Percentiles rank a stretch among this genome's conserved stretches.
These are phyloP conservation scores for Immersiella caudata DNA, from an alignment of 495 filamentous ascomycete species.

Conservation along the genomic window DNA sequence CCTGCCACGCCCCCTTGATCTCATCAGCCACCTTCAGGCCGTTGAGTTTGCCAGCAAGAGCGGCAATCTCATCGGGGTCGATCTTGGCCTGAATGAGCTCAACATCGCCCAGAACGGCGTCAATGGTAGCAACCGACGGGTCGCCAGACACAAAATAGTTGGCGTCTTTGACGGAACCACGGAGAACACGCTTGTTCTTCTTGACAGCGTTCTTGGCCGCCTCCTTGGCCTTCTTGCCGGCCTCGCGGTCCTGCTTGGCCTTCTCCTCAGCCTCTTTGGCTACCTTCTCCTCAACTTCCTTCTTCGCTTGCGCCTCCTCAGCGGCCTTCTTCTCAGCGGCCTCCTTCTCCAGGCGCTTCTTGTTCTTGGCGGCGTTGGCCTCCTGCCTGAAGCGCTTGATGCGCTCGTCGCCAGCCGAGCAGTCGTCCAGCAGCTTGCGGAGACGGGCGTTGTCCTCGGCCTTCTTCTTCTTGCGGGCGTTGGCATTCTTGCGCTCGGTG, in stretches of 20 bases:
- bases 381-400: slow-evolving; percentile 96
- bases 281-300: slow-evolving; percentile 82
- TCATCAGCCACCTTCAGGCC: slow-evolving; percentile 70
- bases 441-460: slow-evolving; percentile 91
- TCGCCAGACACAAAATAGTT: slow-evolving; percentile 83
- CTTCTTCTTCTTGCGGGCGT: slow-evolving; percentile 98
- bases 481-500: slow-evolving; percentile 96
- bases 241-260: slow-evolving; percentile 83
- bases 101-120: slow-evolving; percentile 80
- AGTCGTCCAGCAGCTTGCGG: slow-evolving; percentile 84
- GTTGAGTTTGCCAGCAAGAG: slow-evolving; percentile 73
- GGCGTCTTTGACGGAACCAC: slow-evolving; percentile 88
- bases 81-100: slow-evolving; percentile 89
- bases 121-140: slow-evolving; percentile 72
- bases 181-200: slow-evolving; percentile 98
- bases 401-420: slow-evolving; percentile 79
- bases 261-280: slow-evolving; percentile 98
- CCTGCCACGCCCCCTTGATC: slow-evolving; percentile 67
- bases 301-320: slow-evolving; percentile 75
- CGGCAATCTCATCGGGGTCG: slow-evolving; percentile 83
- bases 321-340: slow-evolving; percentile 81
- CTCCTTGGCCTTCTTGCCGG: slow-evolving; percentile 96
- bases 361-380: slow-evolving; percentile 89
- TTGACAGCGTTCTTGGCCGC: slow-evolving; percentile 97
- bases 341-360: slow-evolving; percentile 87